Conservation (phyloP, 2,329 filamentous ascomycete species). For the Lasiodiplodia citricola region DNA sequence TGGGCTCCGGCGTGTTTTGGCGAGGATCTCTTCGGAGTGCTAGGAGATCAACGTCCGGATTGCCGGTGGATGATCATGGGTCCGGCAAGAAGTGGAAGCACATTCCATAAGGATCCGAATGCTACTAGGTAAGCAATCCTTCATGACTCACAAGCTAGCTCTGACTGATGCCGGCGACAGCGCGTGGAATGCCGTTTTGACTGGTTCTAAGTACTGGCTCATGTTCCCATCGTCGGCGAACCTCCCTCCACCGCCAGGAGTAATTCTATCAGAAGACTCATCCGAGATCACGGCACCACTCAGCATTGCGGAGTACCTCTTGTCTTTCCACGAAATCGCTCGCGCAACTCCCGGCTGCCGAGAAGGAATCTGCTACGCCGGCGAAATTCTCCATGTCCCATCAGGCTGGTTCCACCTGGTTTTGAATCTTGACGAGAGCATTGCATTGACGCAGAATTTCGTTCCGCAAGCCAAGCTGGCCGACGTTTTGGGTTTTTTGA, state of each 20-base stretch:
- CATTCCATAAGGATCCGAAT: slow-evolving; percentile 86
- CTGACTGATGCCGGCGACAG: slow-evolving; percentile 57
- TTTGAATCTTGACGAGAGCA: slow-evolving; percentile 81
- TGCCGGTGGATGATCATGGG: slow-evolving; percentile 93
- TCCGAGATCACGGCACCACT: slow-evolving; percentile 93
- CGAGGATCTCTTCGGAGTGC: slow-evolving; percentile 80
- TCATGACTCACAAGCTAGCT: not conserved
- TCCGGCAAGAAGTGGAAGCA: slow-evolving; percentile 84
- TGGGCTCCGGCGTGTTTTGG: slow-evolving; percentile 85
- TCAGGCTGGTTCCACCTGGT: slow-evolving; percentile 98
- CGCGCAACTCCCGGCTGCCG: slow-evolving; percentile 75
- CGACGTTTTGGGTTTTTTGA: slow-evolving; percentile 79
- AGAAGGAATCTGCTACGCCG: slow-evolving; percentile 82
- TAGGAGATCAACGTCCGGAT: slow-evolving; percentile 80
- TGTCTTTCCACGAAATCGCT: slow-evolving; percentile 86
- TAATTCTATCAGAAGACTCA: slow-evolving; percentile 86
- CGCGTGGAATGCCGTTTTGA: slow-evolving; percentile 93
- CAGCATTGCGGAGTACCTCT: slow-evolving; percentile 95
- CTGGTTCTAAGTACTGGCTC: slow-evolving; percentile 96
- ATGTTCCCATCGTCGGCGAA: slow-evolving; percentile 81
- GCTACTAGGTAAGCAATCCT: slow-evolving; percentile 50
- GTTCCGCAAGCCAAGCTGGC: slow-evolving; percentile 76
- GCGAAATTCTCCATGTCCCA: slow-evolving; percentile 90
- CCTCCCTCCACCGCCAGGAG: slow-evolving; percentile 76
- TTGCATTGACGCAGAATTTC: slow-evolving; percentile 95